Evolutionary conservation across 2,329 filamentous ascomycete species (phyloP), one percentile per base, ranked within the genome.

Genomic region (Seiridium cupressi): DNA sequence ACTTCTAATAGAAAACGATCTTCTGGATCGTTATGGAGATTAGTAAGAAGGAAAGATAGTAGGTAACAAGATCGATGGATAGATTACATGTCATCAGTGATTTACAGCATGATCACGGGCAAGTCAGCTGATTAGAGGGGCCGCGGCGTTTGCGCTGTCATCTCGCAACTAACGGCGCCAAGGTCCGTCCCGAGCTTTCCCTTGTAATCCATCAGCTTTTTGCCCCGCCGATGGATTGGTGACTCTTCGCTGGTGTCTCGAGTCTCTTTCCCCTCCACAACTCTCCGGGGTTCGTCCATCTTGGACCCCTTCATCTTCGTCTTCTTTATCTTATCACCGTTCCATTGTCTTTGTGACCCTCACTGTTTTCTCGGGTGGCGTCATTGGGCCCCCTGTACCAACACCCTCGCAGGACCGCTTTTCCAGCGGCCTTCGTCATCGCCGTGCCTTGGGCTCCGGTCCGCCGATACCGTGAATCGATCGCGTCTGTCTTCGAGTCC

Each of bases 241-340:
- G 69, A 70, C 69, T 69, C 65, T 60, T 65, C 57, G 49, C 57
- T 47, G 40, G 35, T 48, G 35, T 54, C 34, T 55, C 44, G 40
- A 53, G 35, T 61, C 63, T 65, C 61, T 59, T 60, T 54, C 57
- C 61, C 62, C 61, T 48, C 59, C 42, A 38, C 36, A 61, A 58
- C 60, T 61, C 62, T 66, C 63, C 63, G 69, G 72, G 71, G 69
- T 70, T 64, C 67, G 66, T 69, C 68, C 66, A 64, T 58, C 60
- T 51, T 63, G 68, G 70, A 66, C 68, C 67, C 70, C 67, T 65
- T 70, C 65, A 64, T 44, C 48, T 31, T 51, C 35, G 18, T 58
- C 31, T 10, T 36, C 38, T 44, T 58, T 57, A 57, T 57, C 40
- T 42, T 32, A 2, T 9, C 35, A 26, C 42, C 46, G 34, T 51